Percentiles rank a stretch among this genome's conserved stretches.
Evolutionary conservation across 768 basidiomycete genomes (phyloP).

Genomic region (Gloeopeniophorella convolvens): DNA sequence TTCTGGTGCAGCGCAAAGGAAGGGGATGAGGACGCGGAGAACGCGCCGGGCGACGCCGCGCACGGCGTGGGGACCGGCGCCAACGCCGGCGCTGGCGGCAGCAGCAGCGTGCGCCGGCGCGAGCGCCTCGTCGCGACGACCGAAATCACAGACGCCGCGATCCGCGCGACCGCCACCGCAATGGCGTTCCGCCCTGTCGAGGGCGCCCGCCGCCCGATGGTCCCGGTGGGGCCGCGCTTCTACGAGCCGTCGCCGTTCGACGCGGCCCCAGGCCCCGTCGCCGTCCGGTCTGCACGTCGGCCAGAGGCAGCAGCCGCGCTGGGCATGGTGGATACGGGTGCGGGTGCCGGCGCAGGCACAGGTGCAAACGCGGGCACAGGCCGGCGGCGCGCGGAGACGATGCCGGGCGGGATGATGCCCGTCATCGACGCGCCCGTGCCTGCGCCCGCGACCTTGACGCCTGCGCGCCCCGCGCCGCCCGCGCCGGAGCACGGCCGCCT

Average conservation of each 20-base stretch:
- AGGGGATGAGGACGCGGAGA: constrained; percentile 35
- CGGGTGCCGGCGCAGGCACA: too few species aligned
- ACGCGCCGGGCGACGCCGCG: constrained; percentile 14
- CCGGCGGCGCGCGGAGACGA: constrained; percentile 21
- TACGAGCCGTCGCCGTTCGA: constrained; percentile 21
- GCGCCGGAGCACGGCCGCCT: background rate
- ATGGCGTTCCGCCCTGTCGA: constrained; percentile 17
- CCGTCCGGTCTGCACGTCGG: constrained; percentile 16
- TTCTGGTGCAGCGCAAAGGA: constrained; percentile 85
- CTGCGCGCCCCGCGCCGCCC: background rate
- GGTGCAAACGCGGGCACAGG: constrained; percentile 9
- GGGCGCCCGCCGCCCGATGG: constrained; percentile 10
- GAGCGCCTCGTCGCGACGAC: constrained; percentile 19
- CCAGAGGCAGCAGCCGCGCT: constrained; percentile 9
- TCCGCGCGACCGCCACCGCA: constrained; percentile 13
- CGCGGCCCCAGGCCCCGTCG: constrained; percentile 3
- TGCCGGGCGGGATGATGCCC: constrained; percentile 22
- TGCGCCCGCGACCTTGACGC: background rate
- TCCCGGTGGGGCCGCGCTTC: constrained; percentile 21
- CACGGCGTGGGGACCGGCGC: background rate
- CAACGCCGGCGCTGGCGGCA: background rate
- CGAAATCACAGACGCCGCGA: constrained; percentile 17
- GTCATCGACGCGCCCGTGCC: constrained; percentile 14
- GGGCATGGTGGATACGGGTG: background rate
- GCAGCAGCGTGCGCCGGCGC: constrained; percentile 7